These are phyloP conservation scores for Avena atlantica DNA, from an alignment of 176 grass and related monocot species.

Conservation along the genomic window DNA sequence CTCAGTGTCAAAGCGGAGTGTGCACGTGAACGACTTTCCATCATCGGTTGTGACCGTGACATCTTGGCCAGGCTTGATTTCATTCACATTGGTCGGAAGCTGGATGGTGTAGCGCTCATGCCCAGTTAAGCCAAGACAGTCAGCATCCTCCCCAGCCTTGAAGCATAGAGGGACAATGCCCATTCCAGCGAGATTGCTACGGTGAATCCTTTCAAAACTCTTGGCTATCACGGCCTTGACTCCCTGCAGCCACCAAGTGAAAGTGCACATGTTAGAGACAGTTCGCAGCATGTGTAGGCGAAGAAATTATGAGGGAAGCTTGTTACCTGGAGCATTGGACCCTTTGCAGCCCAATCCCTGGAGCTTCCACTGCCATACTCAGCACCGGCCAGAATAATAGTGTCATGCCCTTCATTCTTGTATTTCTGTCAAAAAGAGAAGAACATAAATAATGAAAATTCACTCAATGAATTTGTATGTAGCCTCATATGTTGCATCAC, in stretches of 20 bases:
- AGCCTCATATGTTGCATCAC: not conserved
- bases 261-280: slow-evolving; percentile 16
- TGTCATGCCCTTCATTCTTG: slow-evolving; percentile 81
- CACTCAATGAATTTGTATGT: not conserved
- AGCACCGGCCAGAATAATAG: slow-evolving; percentile 82
- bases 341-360: slow-evolving; percentile 96
- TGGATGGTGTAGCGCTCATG: slow-evolving; percentile 84
- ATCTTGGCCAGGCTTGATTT: slow-evolving; percentile 91
- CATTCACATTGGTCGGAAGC: slow-evolving; percentile 71
- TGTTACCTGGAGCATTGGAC: slow-evolving; percentile 87
- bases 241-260: slow-evolving; percentile 67
- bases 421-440: slow-evolving; percentile 71
- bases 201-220: slow-evolving; percentile 97
- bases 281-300: not conserved
- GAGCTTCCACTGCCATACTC: slow-evolving; percentile 99
- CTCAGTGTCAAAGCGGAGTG: slow-evolving; percentile 91
- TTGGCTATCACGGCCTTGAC: slow-evolving; percentile 97
- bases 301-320: slow-evolving; percentile 22
- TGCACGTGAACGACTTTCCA: slow-evolving; percentile 85
- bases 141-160: slow-evolving; percentile 86
- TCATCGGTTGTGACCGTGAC: slow-evolving; percentile 78
- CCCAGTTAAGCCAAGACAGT: slow-evolving; percentile 83
- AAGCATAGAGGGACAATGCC: slow-evolving; percentile 94
- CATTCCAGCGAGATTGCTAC: slow-evolving; percentile 97
- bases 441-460: slow-evolving; percentile 2